Percentiles rank a stretch among this genome's conserved stretches.
phyloP scores from a whole-genome alignment of 2,329 filamentous ascomycete species.

The Epicoccum sorghinum region DNA sequence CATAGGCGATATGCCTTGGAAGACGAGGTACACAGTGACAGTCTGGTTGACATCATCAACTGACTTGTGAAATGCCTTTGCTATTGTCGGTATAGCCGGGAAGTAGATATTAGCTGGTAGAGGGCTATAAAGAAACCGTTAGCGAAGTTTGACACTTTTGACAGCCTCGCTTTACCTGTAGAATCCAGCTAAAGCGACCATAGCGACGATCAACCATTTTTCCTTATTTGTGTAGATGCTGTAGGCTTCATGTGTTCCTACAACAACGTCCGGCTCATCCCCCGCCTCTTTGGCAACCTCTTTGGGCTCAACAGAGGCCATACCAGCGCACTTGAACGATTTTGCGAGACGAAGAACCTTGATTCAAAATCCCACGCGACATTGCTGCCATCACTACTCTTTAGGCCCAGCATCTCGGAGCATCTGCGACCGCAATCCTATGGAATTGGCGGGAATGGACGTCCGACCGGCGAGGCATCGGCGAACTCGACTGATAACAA shows the following conservation, averaged over 20 bases:
- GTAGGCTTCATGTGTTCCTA: conserved; percentile 29
- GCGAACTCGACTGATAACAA: conserved; percentile 17
- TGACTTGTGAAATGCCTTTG: conserved; percentile 48
- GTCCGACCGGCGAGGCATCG: conserved; percentile 23
- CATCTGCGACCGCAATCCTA: conserved; percentile 27
- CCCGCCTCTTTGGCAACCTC: conserved; percentile 23
- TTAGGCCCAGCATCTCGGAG: conserved; percentile 22
- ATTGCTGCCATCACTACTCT: conserved; percentile 7
- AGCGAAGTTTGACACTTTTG: background rate
- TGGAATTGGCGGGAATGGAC: conserved; percentile 10
- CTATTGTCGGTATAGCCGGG: conserved; percentile 43
- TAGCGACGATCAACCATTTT: conserved; percentile 40
- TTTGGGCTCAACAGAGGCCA: conserved; percentile 14
- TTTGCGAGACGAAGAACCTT: conserved; percentile 8
- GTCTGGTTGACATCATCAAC: conserved; percentile 56
- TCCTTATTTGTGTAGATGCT: conserved; percentile 38
- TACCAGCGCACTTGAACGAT: conserved; percentile 5
- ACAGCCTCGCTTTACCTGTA: conserved; percentile 30
- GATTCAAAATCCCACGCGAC: conserved; percentile 7
- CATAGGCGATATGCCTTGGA: conserved; percentile 60
- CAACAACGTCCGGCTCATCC: conserved; percentile 20
- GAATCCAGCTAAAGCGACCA: conserved; percentile 40
- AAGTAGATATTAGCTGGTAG: conserved; percentile 52
- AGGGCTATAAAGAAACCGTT: conserved; percentile 23
- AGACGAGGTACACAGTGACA: conserved; percentile 56